Evolutionary conservation across 306 rosid genomes (phyloP).

Genomic region (Lathyrus aphaca): DNA sequence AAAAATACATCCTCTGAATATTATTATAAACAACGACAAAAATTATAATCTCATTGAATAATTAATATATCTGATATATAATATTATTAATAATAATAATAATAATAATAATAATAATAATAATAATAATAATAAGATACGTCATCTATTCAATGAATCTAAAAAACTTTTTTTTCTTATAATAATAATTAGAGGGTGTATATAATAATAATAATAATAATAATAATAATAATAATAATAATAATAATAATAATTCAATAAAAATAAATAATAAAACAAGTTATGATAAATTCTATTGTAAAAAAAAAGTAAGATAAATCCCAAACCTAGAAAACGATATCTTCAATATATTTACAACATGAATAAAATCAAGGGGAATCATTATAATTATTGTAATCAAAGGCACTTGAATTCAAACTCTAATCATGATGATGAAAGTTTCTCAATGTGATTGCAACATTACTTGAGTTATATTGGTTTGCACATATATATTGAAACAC

Average conservation of each 20-base stretch:
- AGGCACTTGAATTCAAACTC: conserved; percentile 28
- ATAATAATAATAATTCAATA: neutral
- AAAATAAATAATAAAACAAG: neutral
- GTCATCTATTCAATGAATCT: too few species aligned
- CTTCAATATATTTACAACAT: conserved; percentile 46
- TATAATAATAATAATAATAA: too few species aligned
- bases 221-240: neutral
- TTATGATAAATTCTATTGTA: conserved; percentile 16
- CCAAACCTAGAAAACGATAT: conserved; percentile 26
- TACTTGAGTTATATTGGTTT: conserved; percentile 38
- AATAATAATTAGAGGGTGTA: too few species aligned
- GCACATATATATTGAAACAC: conserved; percentile 38
- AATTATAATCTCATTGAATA: too few species aligned
- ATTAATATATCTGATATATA: too few species aligned
- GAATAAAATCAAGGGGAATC: conserved; percentile 39
- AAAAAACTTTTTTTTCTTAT: too few species aligned
- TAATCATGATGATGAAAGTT: conserved; percentile 35
- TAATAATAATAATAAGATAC: too few species aligned
- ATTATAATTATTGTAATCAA: conserved; percentile 27
- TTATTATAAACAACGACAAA: too few species aligned
- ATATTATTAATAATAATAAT: too few species aligned
- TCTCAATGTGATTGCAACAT: conserved; percentile 34
- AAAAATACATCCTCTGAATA: too few species aligned
- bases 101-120: too few species aligned
- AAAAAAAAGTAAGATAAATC: conserved; percentile 19